Base-by-base conservation (phyloP, 768 basidiomycete species). In the Leucosporidium creatinivorum region DNA sequence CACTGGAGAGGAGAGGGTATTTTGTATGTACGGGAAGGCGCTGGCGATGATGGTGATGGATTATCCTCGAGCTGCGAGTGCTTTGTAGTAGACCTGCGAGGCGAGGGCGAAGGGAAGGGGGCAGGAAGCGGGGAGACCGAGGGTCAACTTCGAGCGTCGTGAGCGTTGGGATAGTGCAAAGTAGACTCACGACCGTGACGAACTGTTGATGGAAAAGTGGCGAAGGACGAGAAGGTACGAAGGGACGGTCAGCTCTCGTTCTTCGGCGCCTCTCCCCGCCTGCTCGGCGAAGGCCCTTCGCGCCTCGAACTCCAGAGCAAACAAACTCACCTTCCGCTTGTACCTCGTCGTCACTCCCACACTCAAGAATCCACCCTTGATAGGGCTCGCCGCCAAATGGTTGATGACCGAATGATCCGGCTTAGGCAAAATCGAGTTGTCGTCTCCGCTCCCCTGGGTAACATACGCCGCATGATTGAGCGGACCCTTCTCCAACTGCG, bases 341-440 rank as follows among this genome's bases (percentile, higher is more conserved):
- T 96, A 97, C 76, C 93, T 81, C 60, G 87, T 92, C 65, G 93
- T 98, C 67, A 86, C 91, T 31, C 87, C 93, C 8, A 97, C 92
- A 49, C 92, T 93, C 58, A 97, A 79, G 56, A 94, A 91, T 10
- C 91, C 93, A 77, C 93, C 93, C 78, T 86, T 83, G 69, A 98
- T 98, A 61, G 93, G 93, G 75, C 91, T 94, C 69, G 93, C 96
- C 69, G 75, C 90, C 74, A 98, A 79, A 78, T 98, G 93, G 74
- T 96, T 92, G 70, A 98, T 80, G 28, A 97, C 91, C 48, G 91
- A 91, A 80, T 97, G 93, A 48, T 86, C 88, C 26, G 93, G 93
- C 26, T 96, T 91, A 21, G 94, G 88, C 69, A 98, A 79, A 65
- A 98, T 91, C 58, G 87, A 88, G 61, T 85, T 88, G 75, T 98